Conservation (phyloP, 2,329 filamentous ascomycete species). For the Pestalotiopsis sp. region DNA sequence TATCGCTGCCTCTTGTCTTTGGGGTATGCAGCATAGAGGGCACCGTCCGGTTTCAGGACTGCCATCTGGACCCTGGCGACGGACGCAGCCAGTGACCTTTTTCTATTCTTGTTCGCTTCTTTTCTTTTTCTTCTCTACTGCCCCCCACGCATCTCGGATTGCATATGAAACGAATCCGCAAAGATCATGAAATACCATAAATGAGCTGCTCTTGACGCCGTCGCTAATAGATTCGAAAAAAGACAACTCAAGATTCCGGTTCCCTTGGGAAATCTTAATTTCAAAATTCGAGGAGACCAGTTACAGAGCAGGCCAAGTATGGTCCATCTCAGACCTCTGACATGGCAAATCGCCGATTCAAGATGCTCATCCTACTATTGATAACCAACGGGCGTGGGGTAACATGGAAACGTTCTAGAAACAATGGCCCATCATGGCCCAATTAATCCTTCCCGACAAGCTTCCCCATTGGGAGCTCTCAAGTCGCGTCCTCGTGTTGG, state of each 20-base stretch:
- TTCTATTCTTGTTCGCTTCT: not conserved
- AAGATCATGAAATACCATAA: not conserved
- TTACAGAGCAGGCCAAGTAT: not conserved
- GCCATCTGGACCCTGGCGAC: not conserved
- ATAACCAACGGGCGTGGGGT: not conserved
- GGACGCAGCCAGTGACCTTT: not conserved
- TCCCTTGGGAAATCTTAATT: not conserved
- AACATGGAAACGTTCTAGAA: conserved; percentile 6
- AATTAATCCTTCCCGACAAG: not conserved
- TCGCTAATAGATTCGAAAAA: not conserved
- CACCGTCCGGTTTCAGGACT: not conserved
- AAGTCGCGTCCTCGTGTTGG: not conserved
- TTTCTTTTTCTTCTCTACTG: not conserved
- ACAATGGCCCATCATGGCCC: not conserved
- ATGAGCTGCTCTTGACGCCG: not conserved
- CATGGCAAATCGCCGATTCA: not conserved
- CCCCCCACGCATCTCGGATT: not conserved
- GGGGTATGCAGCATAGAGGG: not conserved
- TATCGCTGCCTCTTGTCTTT: not conserved
- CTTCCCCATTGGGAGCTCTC: not conserved
- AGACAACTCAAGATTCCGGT: not conserved
- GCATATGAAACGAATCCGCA: not conserved
- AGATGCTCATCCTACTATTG: not conserved
- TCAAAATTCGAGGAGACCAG: not conserved
- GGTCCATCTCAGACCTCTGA: not conserved